These are phyloP conservation scores for Baeospora myosura DNA, from an alignment of 1,284 basidiomycete genomes.

Conservation along the genomic window DNA sequence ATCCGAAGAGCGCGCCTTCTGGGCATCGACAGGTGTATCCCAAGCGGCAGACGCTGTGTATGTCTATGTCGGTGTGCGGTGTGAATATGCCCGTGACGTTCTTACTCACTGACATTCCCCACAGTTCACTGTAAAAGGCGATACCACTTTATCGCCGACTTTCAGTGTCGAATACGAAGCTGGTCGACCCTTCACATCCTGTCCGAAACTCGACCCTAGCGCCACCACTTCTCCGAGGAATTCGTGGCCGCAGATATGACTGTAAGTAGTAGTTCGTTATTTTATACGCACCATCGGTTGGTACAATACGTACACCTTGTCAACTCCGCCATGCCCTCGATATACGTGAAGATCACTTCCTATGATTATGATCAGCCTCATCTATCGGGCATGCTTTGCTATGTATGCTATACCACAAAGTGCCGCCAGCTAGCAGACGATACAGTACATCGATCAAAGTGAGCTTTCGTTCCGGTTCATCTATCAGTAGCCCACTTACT, in stretches of 20 bases:
- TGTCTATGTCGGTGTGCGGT: neutral
- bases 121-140: slow-evolving; percentile 81
- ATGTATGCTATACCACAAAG: slow-evolving; percentile 47
- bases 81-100: neutral
- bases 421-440: slow-evolving; percentile 48
- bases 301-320: slow-evolving; percentile 26
- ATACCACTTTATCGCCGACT: slow-evolving; percentile 79
- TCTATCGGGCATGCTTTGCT: slow-evolving; percentile 1
- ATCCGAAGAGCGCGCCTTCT: slow-evolving; percentile 65
- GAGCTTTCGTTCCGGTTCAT: neutral
- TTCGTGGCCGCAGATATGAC: slow-evolving; percentile 73
- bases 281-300: neutral
- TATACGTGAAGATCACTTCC: slow-evolving; percentile 78
- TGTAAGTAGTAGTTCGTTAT: slow-evolving; percentile 20
- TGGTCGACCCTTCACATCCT: slow-evolving; percentile 41
- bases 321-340: slow-evolving; percentile 44
- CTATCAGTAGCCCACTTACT: slow-evolving; percentile 26
- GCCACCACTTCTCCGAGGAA: slow-evolving; percentile 74
- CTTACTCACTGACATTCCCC: slow-evolving; percentile 67
- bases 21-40: slow-evolving; percentile 76
- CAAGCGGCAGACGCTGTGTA: slow-evolving; percentile 59
- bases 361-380: slow-evolving; percentile 15
- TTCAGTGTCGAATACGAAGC: slow-evolving; percentile 60
- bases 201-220: slow-evolving; percentile 57
- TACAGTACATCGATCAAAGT: neutral